Evolutionary conservation across 495 filamentous ascomycete species (phyloP).

Genomic region (Aspergillus ellipticus): DNA sequence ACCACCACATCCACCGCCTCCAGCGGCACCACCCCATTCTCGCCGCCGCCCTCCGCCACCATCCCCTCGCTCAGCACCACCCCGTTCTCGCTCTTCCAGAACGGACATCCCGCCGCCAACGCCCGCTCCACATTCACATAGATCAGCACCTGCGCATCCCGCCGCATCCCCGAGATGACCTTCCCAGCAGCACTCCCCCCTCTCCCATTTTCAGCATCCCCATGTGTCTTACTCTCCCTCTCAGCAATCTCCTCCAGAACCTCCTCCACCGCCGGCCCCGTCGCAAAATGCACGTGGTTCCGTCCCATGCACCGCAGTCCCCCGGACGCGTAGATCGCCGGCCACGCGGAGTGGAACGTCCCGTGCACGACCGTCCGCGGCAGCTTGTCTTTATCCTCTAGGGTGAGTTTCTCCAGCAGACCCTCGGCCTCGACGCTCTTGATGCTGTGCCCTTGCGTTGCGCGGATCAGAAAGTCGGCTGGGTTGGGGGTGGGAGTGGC

Average conservation of each 20-base stretch:
- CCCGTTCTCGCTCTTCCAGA: slow-evolving; percentile 85
- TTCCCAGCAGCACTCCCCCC: slow-evolving; percentile 16
- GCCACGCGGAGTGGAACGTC: slow-evolving; percentile 76
- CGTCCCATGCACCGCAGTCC: slow-evolving; percentile 76
- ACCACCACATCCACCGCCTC: slow-evolving; percentile 50
- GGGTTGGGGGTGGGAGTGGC: slow-evolving; percentile 37
- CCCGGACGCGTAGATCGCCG: slow-evolving; percentile 63
- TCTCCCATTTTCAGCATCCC: neutral
- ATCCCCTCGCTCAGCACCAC: slow-evolving; percentile 57
- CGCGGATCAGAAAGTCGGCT: slow-evolving; percentile 82
- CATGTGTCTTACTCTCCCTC: slow-evolving; percentile 4
- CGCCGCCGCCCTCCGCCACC: slow-evolving; percentile 12
- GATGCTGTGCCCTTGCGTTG: slow-evolving; percentile 81
- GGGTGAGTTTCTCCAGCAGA: slow-evolving; percentile 60
- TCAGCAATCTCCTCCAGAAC: slow-evolving; percentile 21
- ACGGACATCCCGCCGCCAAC: slow-evolving; percentile 62
- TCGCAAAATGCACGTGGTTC: slow-evolving; percentile 84
- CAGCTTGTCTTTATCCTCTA: slow-evolving; percentile 46
- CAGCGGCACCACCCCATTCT: slow-evolving; percentile 28
- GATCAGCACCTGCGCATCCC: slow-evolving; percentile 71
- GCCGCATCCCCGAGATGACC: slow-evolving; percentile 84
- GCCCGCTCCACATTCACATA: slow-evolving; percentile 72
- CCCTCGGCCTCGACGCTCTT: slow-evolving; percentile 60
- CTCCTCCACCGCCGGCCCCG: slow-evolving; percentile 53
- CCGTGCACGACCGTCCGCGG: slow-evolving; percentile 77